Evolutionary conservation across 192 early-diverging fungal species (phyloP).

Genomic region (Coemansia pectinata): DNA sequence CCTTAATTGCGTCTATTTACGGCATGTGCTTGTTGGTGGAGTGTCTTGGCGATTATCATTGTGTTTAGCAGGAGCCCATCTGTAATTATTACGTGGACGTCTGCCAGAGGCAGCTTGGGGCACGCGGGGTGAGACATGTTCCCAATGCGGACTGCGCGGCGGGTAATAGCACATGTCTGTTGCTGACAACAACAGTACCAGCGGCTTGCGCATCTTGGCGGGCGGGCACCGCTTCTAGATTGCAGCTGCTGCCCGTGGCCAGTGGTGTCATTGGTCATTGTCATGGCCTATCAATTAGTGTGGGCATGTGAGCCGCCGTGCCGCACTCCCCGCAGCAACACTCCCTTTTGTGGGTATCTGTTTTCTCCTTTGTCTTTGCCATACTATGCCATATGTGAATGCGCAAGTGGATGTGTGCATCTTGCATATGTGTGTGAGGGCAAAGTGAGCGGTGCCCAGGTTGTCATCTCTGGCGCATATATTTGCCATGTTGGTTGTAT

Average conservation of each 20-base stretch:
- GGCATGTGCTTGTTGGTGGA: neutral
- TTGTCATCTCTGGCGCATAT: neutral
- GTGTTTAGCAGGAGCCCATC: neutral
- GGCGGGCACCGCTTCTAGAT: conserved; percentile 6
- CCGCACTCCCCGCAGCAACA: conserved; percentile 1
- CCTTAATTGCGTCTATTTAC: neutral
- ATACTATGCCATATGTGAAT: neutral
- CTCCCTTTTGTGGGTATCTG: neutral
- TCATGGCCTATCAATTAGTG: neutral
- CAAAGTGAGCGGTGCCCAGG: neutral
- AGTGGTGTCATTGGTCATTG: neutral
- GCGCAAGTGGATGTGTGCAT: neutral
- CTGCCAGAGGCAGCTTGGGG: neutral
- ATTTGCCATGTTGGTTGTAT: neutral
- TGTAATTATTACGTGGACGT: conserved; percentile 4
- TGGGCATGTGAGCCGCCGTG: conserved; percentile 6
- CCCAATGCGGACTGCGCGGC: conserved; percentile 8
- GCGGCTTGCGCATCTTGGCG: conserved; percentile 1
- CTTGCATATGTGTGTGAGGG: neutral
- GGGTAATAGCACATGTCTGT: conserved; percentile 13
- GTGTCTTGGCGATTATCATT: neutral
- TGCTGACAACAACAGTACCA: conserved; percentile 5
- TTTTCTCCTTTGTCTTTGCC: neutral
- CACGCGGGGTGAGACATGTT: neutral
- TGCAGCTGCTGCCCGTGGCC: neutral